Conservation (phyloP, 2,329 filamentous ascomycete species). For the Colletotrichum eleusines region DNA sequence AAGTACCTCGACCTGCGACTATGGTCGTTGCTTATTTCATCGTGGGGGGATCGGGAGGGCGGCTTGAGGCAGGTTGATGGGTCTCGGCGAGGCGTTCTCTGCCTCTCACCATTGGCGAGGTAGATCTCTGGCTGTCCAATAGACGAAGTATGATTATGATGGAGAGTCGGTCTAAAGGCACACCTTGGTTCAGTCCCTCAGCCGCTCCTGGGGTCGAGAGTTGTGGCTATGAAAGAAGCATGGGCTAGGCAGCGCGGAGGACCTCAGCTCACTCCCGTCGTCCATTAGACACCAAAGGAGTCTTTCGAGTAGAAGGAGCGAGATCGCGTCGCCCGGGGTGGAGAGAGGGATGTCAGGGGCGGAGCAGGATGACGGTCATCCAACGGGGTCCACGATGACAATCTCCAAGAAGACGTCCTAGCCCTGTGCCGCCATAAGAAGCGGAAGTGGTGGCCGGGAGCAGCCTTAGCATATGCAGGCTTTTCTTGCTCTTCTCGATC, state of each 20-base stretch:
- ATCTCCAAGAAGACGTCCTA: background rate
- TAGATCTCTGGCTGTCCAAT: background rate
- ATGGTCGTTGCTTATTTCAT: conserved; percentile 2
- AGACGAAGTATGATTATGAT: background rate
- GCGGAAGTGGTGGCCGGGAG: conserved; percentile 36
- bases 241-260: background rate
- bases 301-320: background rate
- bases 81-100: background rate
- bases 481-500: conserved; percentile 24
- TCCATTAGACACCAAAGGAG: background rate
- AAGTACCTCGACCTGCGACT: conserved; percentile 25
- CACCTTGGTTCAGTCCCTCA: background rate
- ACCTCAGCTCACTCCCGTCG: background rate
- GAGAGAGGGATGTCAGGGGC: background rate
- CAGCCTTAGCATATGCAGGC: conserved; percentile 26
- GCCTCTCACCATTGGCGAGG: background rate
- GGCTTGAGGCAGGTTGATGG: background rate
- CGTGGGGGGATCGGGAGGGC: background rate
- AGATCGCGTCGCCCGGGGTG: conserved; percentile 11
- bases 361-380: conserved; percentile 20
- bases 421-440: background rate
- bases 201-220: background rate
- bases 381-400: conserved; percentile 4
- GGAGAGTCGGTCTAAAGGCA: background rate
- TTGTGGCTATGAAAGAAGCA: background rate